Percentiles rank a stretch among this genome's conserved stretches.
Conservation (phyloP, 805 yeast genomes). For the Lipomyces yamadae region DNA sequence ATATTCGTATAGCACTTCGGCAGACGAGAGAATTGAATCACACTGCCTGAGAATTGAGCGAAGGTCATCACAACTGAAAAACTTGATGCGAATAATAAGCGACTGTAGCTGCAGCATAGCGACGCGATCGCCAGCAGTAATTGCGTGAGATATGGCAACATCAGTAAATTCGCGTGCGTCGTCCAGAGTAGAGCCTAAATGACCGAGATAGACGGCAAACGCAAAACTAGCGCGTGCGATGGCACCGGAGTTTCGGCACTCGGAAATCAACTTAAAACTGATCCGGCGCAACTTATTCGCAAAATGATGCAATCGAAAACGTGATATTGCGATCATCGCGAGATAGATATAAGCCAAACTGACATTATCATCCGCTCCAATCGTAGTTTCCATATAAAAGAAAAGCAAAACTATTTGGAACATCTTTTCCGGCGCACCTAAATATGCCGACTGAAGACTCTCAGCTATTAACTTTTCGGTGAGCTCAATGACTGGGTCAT, state of each 20-base stretch:
- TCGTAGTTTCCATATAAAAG: constrained; percentile 13
- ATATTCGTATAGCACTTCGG: constrained; percentile 14
- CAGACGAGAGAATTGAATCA: constrained; percentile 1
- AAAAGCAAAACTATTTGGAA: constrained; percentile 13
- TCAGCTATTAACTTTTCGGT: constrained; percentile 17
- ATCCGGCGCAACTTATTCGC: constrained; percentile 20
- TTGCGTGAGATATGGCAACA: constrained; percentile 15
- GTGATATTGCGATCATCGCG: constrained; percentile 31
- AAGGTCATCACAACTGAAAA: constrained; percentile 14
- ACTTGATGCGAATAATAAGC: constrained; percentile 15
- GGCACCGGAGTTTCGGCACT: constrained; percentile 10
- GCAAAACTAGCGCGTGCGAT: constrained; percentile 20
- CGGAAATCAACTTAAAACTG: constrained; percentile 9
- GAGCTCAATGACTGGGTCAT: constrained; percentile 1
- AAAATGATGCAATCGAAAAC: constrained; percentile 21
- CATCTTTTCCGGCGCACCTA: constrained; percentile 25
- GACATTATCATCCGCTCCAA: constrained; percentile 28
- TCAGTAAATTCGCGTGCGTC: not conserved
- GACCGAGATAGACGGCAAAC: constrained; percentile 21
- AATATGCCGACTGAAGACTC: constrained; percentile 16
- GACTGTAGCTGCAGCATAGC: constrained; percentile 28
- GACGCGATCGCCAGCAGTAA: constrained; percentile 32
- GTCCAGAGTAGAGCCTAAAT: constrained; percentile 7
- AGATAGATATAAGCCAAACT: constrained; percentile 24
- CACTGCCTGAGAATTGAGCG: constrained; percentile 8